phyloP scores from a whole-genome alignment of 2,329 filamentous ascomycete genomes.

The Botrytis sinoallii region DNA sequence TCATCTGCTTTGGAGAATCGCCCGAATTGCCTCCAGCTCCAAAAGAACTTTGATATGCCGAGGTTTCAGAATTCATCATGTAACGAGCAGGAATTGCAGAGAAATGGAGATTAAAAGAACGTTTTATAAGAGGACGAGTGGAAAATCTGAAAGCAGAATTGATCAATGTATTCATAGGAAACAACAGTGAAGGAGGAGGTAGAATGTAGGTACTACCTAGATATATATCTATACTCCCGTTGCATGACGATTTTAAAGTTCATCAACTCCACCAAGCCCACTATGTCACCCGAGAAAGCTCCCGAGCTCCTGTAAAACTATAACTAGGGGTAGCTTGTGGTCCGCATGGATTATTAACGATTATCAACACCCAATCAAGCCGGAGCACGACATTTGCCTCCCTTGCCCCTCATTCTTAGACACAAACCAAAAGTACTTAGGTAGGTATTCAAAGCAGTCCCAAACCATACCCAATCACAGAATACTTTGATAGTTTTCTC shows the following conservation, averaged over 20 bases:
- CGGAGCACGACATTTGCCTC: not conserved
- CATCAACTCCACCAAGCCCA: not conserved
- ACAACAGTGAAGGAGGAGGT: not conserved
- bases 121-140: not conserved
- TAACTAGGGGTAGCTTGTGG: no score
- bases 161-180: not conserved
- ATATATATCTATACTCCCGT: not conserved
- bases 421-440: not conserved
- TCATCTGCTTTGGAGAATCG: slow-evolving; percentile 70
- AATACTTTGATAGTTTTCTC: not conserved
- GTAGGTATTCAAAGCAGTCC: not conserved
- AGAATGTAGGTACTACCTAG: not conserved
- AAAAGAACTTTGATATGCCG: slow-evolving; percentile 37
- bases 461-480: not conserved
- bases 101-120: not conserved
- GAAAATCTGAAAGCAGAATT: not conserved
- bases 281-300: not conserved
- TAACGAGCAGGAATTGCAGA: slow-evolving; percentile 27
- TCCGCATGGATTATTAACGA: no score
- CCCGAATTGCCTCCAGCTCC: slow-evolving; percentile 47
- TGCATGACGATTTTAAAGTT: not conserved
- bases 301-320: not conserved
- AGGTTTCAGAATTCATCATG: slow-evolving; percentile 44
- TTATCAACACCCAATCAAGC: not conserved
- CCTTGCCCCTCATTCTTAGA: not conserved